Percentiles rank a stretch among this genome's conserved stretches.
These are phyloP conservation scores for Yamadazyma friedrichii DNA, from an alignment of 1,139 yeast genomes.

Conservation along the genomic window DNA sequence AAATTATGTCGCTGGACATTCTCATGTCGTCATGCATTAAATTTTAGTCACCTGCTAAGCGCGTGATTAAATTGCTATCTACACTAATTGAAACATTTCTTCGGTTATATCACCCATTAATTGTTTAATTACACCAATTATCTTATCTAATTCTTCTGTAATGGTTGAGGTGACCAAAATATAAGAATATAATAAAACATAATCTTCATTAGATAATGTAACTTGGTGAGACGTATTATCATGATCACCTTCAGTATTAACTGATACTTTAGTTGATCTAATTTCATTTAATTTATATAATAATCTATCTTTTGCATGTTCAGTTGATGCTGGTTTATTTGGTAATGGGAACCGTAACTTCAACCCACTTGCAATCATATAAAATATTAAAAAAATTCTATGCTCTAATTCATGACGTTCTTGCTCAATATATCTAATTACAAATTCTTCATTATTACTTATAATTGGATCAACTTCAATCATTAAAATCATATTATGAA, in stretches of 20 bases:
- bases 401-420: slow-evolving; percentile 73
- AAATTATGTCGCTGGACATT: not conserved
- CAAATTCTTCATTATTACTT: slow-evolving; percentile 53
- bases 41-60: too few species aligned
- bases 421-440: slow-evolving; percentile 51
- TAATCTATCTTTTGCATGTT: slow-evolving; percentile 70
- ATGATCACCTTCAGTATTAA: not conserved
- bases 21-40: not conserved
- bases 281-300: slow-evolving; percentile 60
- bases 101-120: slow-evolving; percentile 64
- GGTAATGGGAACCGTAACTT: slow-evolving; percentile 77
- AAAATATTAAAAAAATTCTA: slow-evolving; percentile 68
- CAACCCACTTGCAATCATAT: slow-evolving; percentile 77
- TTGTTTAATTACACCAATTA: slow-evolving; percentile 53
- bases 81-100: slow-evolving; percentile 47
- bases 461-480: slow-evolving; percentile 60
- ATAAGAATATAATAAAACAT: slow-evolving; percentile 72
- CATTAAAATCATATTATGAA: slow-evolving; percentile 68
- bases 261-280: slow-evolving; percentile 23
- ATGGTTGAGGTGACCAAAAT: slow-evolving; percentile 69
- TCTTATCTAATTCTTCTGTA: slow-evolving; percentile 60
- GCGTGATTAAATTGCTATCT: too few species aligned
- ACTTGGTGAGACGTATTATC: slow-evolving; percentile 5
- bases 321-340: slow-evolving; percentile 73
- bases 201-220: slow-evolving; percentile 56